phyloP scores from a whole-genome alignment of 352 stramenopile genomes.

The Globisporangium okanoganense region DNA sequence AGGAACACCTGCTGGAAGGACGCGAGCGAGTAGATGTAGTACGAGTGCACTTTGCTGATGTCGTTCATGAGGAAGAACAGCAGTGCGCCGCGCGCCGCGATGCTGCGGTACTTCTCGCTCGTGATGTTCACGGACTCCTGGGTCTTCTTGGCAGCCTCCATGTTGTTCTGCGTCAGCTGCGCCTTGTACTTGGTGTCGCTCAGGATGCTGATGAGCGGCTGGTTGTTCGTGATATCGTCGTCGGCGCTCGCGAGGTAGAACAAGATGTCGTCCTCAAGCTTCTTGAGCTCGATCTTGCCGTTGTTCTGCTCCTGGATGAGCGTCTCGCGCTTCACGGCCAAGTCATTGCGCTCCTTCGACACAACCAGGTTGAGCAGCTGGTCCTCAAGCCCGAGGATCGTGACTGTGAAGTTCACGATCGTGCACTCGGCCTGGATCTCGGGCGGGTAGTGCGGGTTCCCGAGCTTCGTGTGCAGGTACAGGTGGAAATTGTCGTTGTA shows the following conservation, averaged over 20 bases:
- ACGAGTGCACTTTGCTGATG: slow-evolving; percentile 95
- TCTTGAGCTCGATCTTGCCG: slow-evolving; percentile 96
- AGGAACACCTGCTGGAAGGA: slow-evolving; percentile 96
- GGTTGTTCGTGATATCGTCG: slow-evolving; percentile 97
- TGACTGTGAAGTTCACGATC: slow-evolving; percentile 96
- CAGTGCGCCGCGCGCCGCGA: slow-evolving; percentile 90
- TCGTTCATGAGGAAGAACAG: slow-evolving; percentile 98
- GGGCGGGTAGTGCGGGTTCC: slow-evolving; percentile 93
- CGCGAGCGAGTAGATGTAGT: slow-evolving; percentile 96
- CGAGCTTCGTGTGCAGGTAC: slow-evolving; percentile 94
- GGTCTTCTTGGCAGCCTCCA: slow-evolving; percentile 90
- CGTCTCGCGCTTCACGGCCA: slow-evolving; percentile 84
- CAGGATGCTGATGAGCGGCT: slow-evolving; percentile 94
- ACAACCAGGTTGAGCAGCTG: slow-evolving; percentile 92
- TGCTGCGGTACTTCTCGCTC: slow-evolving; percentile 94
- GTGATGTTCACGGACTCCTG: slow-evolving; percentile 92
- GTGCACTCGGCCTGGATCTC: slow-evolving; percentile 95
- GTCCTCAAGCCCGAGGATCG: slow-evolving; percentile 89
- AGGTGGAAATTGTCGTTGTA: slow-evolving; percentile 94
- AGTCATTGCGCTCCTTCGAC: slow-evolving; percentile 87
- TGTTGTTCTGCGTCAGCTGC: slow-evolving; percentile 89
- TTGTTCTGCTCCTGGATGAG: slow-evolving; percentile 94
- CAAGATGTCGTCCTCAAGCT: slow-evolving; percentile 94
- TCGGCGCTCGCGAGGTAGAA: slow-evolving; percentile 93
- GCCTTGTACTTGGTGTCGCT: slow-evolving; percentile 94